Percentiles rank a stretch among this genome's conserved stretches.
Conservation (phyloP, 306 rosid species). For the Cicer chorassanicum region DNA sequence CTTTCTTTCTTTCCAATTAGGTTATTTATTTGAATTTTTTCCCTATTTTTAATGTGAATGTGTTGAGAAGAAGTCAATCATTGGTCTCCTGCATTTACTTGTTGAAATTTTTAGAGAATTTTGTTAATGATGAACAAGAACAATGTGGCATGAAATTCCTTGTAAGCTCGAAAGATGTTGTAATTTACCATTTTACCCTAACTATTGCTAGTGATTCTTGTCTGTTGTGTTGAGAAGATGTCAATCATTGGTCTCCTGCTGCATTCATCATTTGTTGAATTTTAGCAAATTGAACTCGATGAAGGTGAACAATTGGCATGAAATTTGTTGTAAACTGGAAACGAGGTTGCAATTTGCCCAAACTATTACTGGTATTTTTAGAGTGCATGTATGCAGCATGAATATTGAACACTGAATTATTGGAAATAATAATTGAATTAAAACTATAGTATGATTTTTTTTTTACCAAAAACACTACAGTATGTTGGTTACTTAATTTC, state of each 20-base stretch:
- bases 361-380: background rate
- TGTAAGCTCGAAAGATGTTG: too few relatives aligned
- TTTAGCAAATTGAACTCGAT: background rate
- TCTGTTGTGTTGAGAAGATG: background rate
- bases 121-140: background rate
- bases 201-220: background rate
- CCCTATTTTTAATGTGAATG: background rate
- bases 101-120: conserved; percentile 14
- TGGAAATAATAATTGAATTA: background rate
- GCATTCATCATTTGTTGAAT: background rate
- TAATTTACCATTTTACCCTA: background rate
- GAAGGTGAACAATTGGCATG: background rate
- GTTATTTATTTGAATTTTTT: background rate
- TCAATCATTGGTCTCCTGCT: background rate
- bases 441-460: background rate
- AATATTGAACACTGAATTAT: background rate
- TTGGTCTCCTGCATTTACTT: background rate
- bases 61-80: conserved; percentile 1
- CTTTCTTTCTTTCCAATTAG: background rate
- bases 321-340: background rate
- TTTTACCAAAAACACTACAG: background rate
- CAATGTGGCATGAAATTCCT: background rate
- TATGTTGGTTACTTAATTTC: background rate
- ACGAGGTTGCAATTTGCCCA: background rate
- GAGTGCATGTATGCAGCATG: background rate